Evolutionary conservation across 441 rosid genomes (phyloP), one percentile per base, ranked within the genome.

Genomic region (Omphalea diandra): DNA sequence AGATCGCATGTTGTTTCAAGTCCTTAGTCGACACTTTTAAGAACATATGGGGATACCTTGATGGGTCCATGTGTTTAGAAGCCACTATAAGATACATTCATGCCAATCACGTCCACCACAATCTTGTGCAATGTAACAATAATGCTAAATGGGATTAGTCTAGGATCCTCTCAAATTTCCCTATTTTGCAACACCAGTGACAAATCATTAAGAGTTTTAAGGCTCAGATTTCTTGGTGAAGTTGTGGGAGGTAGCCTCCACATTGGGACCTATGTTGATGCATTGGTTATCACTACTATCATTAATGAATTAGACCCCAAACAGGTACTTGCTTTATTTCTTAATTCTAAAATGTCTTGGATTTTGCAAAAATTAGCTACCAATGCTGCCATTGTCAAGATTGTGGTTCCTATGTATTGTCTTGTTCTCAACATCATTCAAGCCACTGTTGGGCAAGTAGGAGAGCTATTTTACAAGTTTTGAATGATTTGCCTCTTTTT

Each of bases 1-100:
- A 35, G 35, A 54, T 54, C 7, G 59, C 59, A 7, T 54, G 59
- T 54, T 35, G 59, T 18, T 33, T 54, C 59, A 54, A 54, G 59
- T 54, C 26, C 32, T 54, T 54, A 84, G 59, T 54, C 27, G 59
- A 54, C 59, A 54, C 59, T 12, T 97, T 97, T 11, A 98, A 95
- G 85, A 95, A 93, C 69, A 95, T 93, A n/a, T 93, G 99, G 99
- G 98, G 98, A 2, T 93, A 97, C 82, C 86, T 95, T 49, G 99
- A 95, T 43, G 99, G 90, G 59, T 54, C 35, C 17, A 54, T 54
- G 59, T 54, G 26, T 54, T 35, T 54, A 35, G 59, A 54, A 54
- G 59, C 59, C 18, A 35, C 59, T 4, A 35, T 33, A 17, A 54
- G 59, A 54, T 54, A 54, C 32, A 54, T 54, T 54, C 59, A 35